Evolutionary conservation across 202 grass and related monocot genomes (phyloP), one percentile per base, ranked within the genome.

Genomic region (Eragrostis tef): DNA sequence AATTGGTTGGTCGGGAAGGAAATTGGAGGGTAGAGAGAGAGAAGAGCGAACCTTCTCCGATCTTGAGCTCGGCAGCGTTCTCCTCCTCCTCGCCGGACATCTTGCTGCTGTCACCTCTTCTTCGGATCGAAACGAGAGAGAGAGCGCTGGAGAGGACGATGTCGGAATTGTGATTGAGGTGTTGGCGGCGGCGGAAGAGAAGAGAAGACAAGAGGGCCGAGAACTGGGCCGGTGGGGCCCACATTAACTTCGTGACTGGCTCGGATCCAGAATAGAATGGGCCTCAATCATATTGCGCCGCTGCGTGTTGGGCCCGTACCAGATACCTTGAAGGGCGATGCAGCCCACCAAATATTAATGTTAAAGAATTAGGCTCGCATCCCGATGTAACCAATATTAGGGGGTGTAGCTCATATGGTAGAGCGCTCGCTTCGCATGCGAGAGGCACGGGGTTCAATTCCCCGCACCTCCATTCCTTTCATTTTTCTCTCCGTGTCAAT

Each of bases 1-100:
- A 24, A 39, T 19, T 10, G 63, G 45, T 14, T 2, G 3, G 7
- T 57, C 13, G 63, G 0, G 6, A 36, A 1, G 6, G 7, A 6
- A 1, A 19, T 39, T 39, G 0, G 1, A 5, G 19, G 25, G 6
- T 1, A 12, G 14, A 79, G 34, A 25, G 45, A 42, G n/a, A n/a
- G 44, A 20, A 20, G 63, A 12, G 22, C 21, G 24, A 14, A 93
- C 91, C 94, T 42, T 97, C 91, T 14, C 91, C 94, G 73, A 94
- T 94, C 91, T 97, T 97, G 77, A 97, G 88, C 49, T 97, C 94
- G 11, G 94, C 91, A 0, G 91, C 94, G 78, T 97, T 97, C 68
- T 97, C 94, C 83, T 94, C 94, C 65, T 94, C 94, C 87, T 97
- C 89, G 52, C 76, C 89, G 7, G 91, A 92, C 94, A 97, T 97